A percentile compares a stretch with the other conserved stretches of the same genome.
Evolutionary conservation across 495 filamentous ascomycete species (phyloP).

Genomic region (Hypoxylon subgilvum): DNA sequence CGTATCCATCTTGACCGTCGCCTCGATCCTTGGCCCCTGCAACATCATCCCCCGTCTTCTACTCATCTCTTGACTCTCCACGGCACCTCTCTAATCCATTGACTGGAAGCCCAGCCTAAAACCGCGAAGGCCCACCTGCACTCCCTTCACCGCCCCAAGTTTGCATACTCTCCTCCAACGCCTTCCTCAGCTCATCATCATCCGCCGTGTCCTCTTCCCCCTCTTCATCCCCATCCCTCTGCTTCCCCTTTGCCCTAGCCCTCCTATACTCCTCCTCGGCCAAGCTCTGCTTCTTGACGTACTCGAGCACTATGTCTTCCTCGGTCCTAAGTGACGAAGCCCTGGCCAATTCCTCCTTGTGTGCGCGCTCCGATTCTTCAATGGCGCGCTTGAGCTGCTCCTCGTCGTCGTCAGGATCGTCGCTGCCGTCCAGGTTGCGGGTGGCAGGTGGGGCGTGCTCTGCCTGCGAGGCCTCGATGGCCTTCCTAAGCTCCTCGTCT

Average conservation of each 20-base stretch:
- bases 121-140: conserved; percentile 33
- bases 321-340: conserved; percentile 59
- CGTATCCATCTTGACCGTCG: neutral
- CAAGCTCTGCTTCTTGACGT: conserved; percentile 78
- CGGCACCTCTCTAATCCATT: too few relatives aligned
- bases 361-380: conserved; percentile 53
- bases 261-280: conserved; percentile 64
- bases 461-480: conserved; percentile 51
- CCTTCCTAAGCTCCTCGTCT: conserved; percentile 55
- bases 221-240: conserved; percentile 16
- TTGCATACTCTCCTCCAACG: conserved; percentile 56
- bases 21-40: neutral
- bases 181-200: conserved; percentile 54
- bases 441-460: too few relatives aligned
- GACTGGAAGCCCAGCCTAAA: conserved; percentile 13
- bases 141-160: conserved; percentile 15
- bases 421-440: conserved; percentile 20
- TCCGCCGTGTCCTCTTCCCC: conserved; percentile 43
- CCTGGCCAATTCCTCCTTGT: conserved; percentile 47
- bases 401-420: conserved; percentile 48
- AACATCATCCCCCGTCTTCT: neutral
- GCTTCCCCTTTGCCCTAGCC: conserved; percentile 30
- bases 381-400: conserved; percentile 52
- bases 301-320: conserved; percentile 76
- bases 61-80: too few relatives aligned